phyloP scores from a whole-genome alignment of 345 rosid genomes.

The Eucalyptus regnans region DNA sequence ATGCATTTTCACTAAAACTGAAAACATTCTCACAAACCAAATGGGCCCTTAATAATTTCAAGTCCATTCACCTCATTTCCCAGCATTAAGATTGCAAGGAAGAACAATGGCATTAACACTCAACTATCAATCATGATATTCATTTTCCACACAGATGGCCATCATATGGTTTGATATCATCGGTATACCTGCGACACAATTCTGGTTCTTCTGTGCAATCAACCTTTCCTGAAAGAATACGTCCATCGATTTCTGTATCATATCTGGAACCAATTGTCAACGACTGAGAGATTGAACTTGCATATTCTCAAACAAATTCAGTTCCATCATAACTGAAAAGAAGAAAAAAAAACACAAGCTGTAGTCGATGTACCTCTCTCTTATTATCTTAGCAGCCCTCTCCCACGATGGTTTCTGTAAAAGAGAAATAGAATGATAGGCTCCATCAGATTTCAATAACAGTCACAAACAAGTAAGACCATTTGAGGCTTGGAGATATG shows the following conservation, averaged over 20 bases:
- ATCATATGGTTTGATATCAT: neutral
- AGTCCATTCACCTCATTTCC: neutral
- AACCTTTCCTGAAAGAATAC: neutral
- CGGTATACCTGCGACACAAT: slow-evolving; percentile 74
- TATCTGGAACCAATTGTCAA: slow-evolving; percentile 34
- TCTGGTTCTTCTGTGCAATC: slow-evolving; percentile 82
- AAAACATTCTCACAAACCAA: neutral
- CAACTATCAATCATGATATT: neutral
- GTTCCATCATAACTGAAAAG: neutral
- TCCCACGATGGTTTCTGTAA: slow-evolving; percentile 99
- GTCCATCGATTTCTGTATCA: slow-evolving; percentile 90
- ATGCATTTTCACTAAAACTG: neutral
- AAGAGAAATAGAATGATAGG: neutral
- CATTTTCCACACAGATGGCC: neutral
- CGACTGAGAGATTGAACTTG: neutral
- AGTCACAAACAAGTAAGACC: neutral
- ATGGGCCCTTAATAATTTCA: neutral
- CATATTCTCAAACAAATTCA: neutral
- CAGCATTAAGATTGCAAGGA: neutral
- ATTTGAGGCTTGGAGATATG: neutral
- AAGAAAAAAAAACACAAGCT: neutral
- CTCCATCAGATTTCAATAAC: neutral
- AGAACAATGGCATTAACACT: neutral
- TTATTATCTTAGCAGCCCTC: slow-evolving; percentile 74
- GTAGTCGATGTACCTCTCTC: slow-evolving; percentile 44